Conservation (phyloP, 2,329 filamentous ascomycete genomes). For the Penicillium aurantiogriseum region DNA sequence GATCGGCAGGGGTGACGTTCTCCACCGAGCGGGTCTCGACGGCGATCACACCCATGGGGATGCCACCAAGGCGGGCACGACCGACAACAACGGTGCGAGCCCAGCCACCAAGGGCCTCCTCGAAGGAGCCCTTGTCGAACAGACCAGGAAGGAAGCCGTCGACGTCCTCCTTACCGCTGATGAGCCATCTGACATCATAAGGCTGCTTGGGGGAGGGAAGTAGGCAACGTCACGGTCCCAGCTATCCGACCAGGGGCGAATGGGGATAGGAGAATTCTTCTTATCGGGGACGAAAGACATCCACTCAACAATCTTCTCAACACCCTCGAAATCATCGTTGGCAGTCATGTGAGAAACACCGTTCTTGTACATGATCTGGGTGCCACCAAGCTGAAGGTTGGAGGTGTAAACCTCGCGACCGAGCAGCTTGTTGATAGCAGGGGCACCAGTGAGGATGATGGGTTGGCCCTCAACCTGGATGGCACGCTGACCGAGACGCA, state of each 20-base stretch:
- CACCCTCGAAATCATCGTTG: constrained; percentile 94
- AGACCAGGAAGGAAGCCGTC: constrained; percentile 84
- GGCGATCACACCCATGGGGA: constrained; percentile 96
- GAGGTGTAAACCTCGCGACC: constrained; percentile 98
- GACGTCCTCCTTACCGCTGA: constrained; percentile 79
- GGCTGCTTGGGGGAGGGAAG: constrained; percentile 76
- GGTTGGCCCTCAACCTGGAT: constrained; percentile 99
- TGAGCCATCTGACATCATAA: constrained; percentile 93
- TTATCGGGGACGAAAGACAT: constrained; percentile 96
- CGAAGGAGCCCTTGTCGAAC: constrained; percentile 95
- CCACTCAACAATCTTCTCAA: constrained; percentile 97
- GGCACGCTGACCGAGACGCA: constrained; percentile 95
- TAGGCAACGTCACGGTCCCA: constrained; percentile 94
- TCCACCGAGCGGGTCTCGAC: constrained; percentile 95
- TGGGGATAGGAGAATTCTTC: constrained; percentile 89
- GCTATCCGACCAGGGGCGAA: constrained; percentile 76
- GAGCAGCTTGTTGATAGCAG: constrained; percentile 95
- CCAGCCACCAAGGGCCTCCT: constrained; percentile 95
- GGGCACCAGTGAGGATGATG: constrained; percentile 96
- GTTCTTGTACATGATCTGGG: constrained; percentile 99
- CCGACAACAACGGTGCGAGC: constrained; percentile 94
- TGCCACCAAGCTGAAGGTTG: constrained; percentile 97
- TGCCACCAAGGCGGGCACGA: constrained; percentile 92
- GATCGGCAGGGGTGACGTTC: constrained; percentile 94
- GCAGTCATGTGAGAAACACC: constrained; percentile 99